Base-by-base conservation (phyloP, 257 asterid species). In the Cruciata laevipes region DNA sequence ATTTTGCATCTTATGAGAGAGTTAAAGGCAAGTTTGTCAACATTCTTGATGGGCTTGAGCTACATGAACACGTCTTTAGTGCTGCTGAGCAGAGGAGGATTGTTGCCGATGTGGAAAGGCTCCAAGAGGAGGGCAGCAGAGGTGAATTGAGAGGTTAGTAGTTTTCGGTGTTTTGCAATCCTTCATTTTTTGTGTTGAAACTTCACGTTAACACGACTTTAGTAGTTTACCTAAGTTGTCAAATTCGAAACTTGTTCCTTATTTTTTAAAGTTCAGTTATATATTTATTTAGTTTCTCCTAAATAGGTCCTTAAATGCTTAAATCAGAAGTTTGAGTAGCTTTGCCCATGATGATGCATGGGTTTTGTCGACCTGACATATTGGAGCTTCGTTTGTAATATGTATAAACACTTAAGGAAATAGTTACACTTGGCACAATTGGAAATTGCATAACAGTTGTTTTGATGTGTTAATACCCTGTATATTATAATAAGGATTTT, bases 71-170 rank as follows among this genome's bases (percentile, higher is more conserved):
- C 57, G 80, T 82, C 69, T 82, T 82, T 52, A 82, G 83, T 68
- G 79, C 82, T 23, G 86, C 75, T 7, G 86, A 82, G 77, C 86
- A 82, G 70, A 79, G 61, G 35, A 69, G 84, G 70, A 79, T 82
- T 18, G 84, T 82, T 63, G 72, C 71, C 10, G 74, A 24, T 47
- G 80, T 79, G 27, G 83, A 74, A 56, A 24, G 30, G 72, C 82
- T 82, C 42, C 59, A 60, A 60, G 80, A 76, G 76, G 76, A 20
- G 84, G 86, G 86, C 55, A 76, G 63, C 67, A 76, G 76, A 51
- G 82, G 82, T n/a, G 71, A 76, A 53, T 66, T 79, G 67, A 78
- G 65, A 82, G 82, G 86, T 76, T 63, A 70, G 71, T 55, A 9
- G 31, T 30, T 67, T 67, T 67, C 59, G 33, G 18, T 31, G 18